A percentile compares a stretch with the other conserved stretches of the same genome.
These are phyloP conservation scores for button mushroom (Agaricus bisporus) DNA, from an alignment of 768 basidiomycete genomes.

Conservation along the genomic window DNA sequence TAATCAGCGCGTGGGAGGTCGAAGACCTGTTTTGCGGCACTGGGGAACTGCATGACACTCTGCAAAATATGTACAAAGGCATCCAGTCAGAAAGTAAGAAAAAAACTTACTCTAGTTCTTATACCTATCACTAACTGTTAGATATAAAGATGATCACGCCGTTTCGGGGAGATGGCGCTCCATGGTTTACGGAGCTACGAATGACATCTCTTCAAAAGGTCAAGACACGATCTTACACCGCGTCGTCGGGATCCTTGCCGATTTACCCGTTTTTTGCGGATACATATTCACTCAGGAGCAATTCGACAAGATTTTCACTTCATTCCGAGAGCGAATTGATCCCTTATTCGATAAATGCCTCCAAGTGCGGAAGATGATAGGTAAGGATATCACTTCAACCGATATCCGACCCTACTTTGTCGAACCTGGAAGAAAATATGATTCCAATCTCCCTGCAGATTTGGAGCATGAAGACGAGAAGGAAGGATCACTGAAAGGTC, in stretches of 20 bases:
- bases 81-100: not conserved
- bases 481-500: not conserved
- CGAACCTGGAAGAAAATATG: slow-evolving; percentile 9
- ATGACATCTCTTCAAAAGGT: slow-evolving; percentile 4
- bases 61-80: not conserved
- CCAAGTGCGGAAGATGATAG: slow-evolving; percentile 20
- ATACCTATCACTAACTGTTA: not conserved
- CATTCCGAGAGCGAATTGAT: slow-evolving; percentile 18
- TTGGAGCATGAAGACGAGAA: slow-evolving; percentile 20
- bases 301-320: slow-evolving; percentile 6
- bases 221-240: not conserved
- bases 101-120: not conserved
- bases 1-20: not conserved
- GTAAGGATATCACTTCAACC: slow-evolving; percentile 23
- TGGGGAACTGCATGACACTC: not conserved
- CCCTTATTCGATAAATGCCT: slow-evolving; percentile 21
- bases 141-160: slow-evolving; percentile 33
- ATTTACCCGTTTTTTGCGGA: not conserved
- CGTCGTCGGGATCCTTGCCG: not conserved
- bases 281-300: not conserved
- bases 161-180: slow-evolving; percentile 38
- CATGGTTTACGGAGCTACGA: slow-evolving; percentile 21
- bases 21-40: not conserved
- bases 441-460: slow-evolving; percentile 14
- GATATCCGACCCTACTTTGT: slow-evolving; percentile 17